Evolutionary conservation across 495 filamentous ascomycete species (phyloP), one percentile per base, ranked within the genome.

Genomic region (Pseudomonodictys pantanalensis): DNA sequence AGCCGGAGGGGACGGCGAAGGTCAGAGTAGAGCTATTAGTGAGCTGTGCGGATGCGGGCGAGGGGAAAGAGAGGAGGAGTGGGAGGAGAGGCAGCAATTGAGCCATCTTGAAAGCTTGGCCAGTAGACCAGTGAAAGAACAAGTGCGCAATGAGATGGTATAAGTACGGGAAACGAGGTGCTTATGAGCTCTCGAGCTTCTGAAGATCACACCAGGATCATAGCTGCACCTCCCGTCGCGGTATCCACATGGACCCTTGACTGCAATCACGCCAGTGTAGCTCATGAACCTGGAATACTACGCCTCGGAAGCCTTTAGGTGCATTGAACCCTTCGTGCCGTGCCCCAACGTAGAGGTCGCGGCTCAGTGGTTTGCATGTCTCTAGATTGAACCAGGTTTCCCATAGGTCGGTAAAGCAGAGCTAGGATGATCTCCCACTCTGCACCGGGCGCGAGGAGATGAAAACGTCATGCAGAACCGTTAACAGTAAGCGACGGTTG

Each of bases 1-100:
- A 66, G 35, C 63, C 58, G 4, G 57, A 46, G 1, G 63, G 52
- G 10, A 38, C n/a, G n/a, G 33, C 20, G 45, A 65, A 65, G 18
- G 39, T 30, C n/a, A 58, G 30, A 20, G 39, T 33, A 8, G 29
- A 23, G 11, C 18, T 28, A 24, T 64, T 64, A 17, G 20, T 48
- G 10, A 33, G 24, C 23, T 62, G 52, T 2, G 52, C 52, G 6
- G 51, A 29, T n/a, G 42, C 42, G 6, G 32, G 17, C 3, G 50
- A 49, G 7, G 22, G 18, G 2, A 43, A 15, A 33, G 17, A 20
- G 3, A 55, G 43, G 20, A 61, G 42, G 20, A 61, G 23, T 28
- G 49, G 17, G 17, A 52, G 15, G 25, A 52, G n/a, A 20, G 56
- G 32, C 8, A 25, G 10, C n/a, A 54, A 49, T 47, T 50, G 50